Evolutionary conservation across 768 basidiomycete species (phyloP).

Genomic region (Trametes cinnabarina): DNA sequence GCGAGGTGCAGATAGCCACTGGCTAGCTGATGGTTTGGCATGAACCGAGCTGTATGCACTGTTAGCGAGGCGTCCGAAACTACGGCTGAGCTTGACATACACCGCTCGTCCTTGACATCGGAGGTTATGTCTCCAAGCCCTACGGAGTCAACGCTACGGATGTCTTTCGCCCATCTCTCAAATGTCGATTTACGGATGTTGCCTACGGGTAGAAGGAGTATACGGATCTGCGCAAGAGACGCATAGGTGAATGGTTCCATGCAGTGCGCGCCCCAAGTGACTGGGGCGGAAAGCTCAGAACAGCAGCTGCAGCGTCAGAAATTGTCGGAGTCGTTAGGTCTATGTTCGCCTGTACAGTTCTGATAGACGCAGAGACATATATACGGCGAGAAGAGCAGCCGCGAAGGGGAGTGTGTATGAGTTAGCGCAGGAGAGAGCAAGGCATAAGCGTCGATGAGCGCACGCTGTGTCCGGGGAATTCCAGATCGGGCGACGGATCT

Average conservation of each 20-base stretch:
- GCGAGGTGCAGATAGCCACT: constrained; percentile 80
- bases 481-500: constrained; percentile 8
- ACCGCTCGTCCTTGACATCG: constrained; percentile 73
- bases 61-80: background rate
- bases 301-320: background rate
- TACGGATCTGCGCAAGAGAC: constrained; percentile 79
- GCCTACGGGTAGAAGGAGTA: constrained; percentile 87
- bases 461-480: constrained; percentile 5
- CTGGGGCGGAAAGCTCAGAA: background rate
- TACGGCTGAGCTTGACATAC: constrained; percentile 41
- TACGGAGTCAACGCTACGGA: constrained; percentile 70
- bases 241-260: constrained; percentile 78
- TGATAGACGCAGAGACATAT: too few relatives aligned
- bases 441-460: background rate
- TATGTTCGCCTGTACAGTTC: too few relatives aligned
- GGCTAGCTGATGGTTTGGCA: constrained; percentile 65
- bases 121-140: constrained; percentile 82
- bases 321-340: background rate
- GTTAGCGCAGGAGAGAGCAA: background rate
- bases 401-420: background rate
- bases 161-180: constrained; percentile 69
- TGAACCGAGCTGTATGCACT: constrained; percentile 63
- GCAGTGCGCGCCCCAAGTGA: constrained; percentile 5
- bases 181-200: constrained; percentile 66
- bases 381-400: background rate